Conservation (phyloP, 2,329 filamentous ascomycete genomes). For the Chaetomium globosum region DNA sequence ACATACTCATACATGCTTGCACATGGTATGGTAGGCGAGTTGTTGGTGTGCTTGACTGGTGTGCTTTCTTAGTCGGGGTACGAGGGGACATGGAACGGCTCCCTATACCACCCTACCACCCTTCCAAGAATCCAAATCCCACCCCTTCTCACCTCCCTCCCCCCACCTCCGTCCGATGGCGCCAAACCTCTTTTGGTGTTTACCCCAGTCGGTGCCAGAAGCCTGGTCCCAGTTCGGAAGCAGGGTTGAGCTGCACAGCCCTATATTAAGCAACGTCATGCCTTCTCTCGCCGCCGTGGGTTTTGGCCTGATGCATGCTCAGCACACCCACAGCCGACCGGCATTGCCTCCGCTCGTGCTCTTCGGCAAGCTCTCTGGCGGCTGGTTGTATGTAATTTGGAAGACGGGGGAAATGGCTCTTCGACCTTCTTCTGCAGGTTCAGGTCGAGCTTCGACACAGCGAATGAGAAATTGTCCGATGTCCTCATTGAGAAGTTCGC, state of each 20-base stretch:
- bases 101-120: not conserved
- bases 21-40: conserved; percentile 5
- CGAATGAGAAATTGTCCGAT: conserved; percentile 39
- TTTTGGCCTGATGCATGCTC: not conserved
- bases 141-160: not conserved
- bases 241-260: conserved; percentile 34
- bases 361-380: conserved; percentile 3
- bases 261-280: conserved; percentile 39
- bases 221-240: conserved; percentile 27
- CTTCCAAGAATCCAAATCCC: not conserved
- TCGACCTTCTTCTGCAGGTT: not conserved
- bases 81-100: not conserved
- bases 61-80: not conserved
- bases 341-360: not conserved
- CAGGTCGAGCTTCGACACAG: conserved; percentile 8
- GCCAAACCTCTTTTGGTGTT: conserved; percentile 34
- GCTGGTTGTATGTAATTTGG: conserved; percentile 9
- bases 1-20: too few relatives aligned
- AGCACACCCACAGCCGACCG: conserved; percentile 5
- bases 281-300: conserved; percentile 4
- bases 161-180: conserved; percentile 28
- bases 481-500: conserved; percentile 33
- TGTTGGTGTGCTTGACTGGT: conserved; percentile 6
- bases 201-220: conserved; percentile 27
- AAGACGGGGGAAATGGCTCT: not conserved